Base-by-base conservation (phyloP, 345 rosid genomes). In the Balakata baccata region DNA sequence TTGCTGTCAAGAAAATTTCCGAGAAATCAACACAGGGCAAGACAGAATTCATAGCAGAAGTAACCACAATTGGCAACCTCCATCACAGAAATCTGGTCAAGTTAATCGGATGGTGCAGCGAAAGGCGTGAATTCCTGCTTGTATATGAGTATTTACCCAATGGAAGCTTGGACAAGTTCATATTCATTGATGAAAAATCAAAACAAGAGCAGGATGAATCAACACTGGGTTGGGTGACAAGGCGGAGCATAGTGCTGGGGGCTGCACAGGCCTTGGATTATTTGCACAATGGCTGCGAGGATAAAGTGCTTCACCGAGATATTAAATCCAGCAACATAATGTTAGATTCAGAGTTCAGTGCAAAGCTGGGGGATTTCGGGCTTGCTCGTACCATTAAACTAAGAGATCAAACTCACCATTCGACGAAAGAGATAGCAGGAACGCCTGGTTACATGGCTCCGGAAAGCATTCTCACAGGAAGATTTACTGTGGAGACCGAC, bases 401-500 rank as follows among this genome's bases (percentile, higher is more conserved):
- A 23, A 84, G 82, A 2, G 88, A 87, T 25, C 78, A 85, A 77
- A 88, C 93, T 1, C 92, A 93, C 75, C 90, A 91, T 76, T 82
- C 92, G 2, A 91, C 97, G 0, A 85, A 79, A 5, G 92, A 85
- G 77, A 80, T 92, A 0, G 91, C 93, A 1, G 88, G 98, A 61
- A 93, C 98, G 11, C 87, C 82, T 0, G 93, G 93, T 3, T 93
- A 93, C 78, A 93, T 93, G 92, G 94, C 98, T 53, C 98, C 97
- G 0, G 97, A 93, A 81, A 80, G 80, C 65, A 76, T 89, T 20
- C 83, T 86, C 3, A 85, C 81, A 0, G 86, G 91, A 22, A 81
- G 89, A 77, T 92, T 90, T 4, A 89, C 94, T 0, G 65, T 82
- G 10, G 91, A 91, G 71, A 90, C 90, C 0, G 93, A 93, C 46